Base-by-base conservation (phyloP, 2,329 filamentous ascomycete species). In the Aaosphaeria arxii region DNA sequence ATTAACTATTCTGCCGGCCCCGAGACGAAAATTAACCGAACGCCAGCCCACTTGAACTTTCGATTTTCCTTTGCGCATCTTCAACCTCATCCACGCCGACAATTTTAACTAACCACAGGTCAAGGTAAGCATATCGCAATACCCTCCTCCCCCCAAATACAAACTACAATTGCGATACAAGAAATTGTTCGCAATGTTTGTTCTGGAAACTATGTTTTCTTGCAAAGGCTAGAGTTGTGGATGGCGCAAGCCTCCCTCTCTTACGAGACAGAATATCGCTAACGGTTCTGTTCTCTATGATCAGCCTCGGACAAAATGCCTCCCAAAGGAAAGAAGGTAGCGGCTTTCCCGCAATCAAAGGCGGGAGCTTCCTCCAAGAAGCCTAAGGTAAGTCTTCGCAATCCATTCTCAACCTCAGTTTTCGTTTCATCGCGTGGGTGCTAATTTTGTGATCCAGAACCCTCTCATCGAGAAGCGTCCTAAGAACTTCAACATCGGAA, bases 231-330 rank as follows among this genome's bases (percentile, higher is more conserved):
- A 24, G 17, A 24, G 17, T 24, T 24, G 17, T 24, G 17, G 17
- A 24, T 24, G 17, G 17, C 17, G 17, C 17, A 24, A 24, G 17
- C 17, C 17, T 24, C 17, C 17, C 33, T 36, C 33, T 36, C 33
- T 36, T n/a, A 9, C 7, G 33, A 36, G 33, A 36, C 33, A n/a
- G 33, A 36, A 36, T 36, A 81, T 77, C 75, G 87, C 91, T 96
- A 88, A 95, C 90, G 80, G 89, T 86, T 95, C 88, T 94, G 91
- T 95, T 90, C 92, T 97, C 92, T 94, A 97, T 97, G 91, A 97
- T n/a, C 82, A 97, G 94, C 90, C 94, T 88, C 89, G 56, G 65
- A 88, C 53, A 66, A 61, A 53, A 70, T 70, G 68, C 59, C 69
- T 61, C 70, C 92, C 75, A 99, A 97, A 83, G 91, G 91, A 83